A percentile compares a stretch with the other conserved stretches of the same genome.
These are phyloP conservation scores for Kazachstania sp. DNA, from an alignment of 1,139 yeast genomes.

Conservation along the genomic window DNA sequence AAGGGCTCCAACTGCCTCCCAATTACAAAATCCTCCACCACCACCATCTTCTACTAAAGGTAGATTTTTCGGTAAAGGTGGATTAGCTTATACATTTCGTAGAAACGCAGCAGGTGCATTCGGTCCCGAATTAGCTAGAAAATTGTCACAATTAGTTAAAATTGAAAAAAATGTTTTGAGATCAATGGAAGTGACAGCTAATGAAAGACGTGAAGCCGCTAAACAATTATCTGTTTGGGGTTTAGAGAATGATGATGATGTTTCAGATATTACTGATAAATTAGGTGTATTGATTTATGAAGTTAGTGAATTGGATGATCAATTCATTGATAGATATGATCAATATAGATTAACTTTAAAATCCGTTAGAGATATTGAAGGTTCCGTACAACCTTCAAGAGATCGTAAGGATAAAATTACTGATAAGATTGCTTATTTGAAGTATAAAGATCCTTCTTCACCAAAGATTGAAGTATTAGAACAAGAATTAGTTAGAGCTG, in stretches of 20 bases:
- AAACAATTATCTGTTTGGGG: constrained; percentile 96
- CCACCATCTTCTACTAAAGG: constrained; percentile 86
- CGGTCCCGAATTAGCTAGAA: constrained; percentile 92
- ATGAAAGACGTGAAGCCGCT: constrained; percentile 95
- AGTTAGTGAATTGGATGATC: constrained; percentile 96
- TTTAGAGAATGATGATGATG: constrained; percentile 95
- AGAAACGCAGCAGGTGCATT: constrained; percentile 85
- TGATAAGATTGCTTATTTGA: constrained; percentile 94
- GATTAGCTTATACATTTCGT: constrained; percentile 73
- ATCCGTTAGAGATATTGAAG: constrained; percentile 92
- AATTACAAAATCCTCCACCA: constrained; percentile 89
- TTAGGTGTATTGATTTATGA: constrained; percentile 93
- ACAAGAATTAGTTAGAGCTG: constrained; percentile 98
- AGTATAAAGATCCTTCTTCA: constrained; percentile 96
- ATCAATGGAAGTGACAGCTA: constrained; percentile 84
- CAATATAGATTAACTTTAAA: constrained; percentile 94
- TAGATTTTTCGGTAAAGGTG: constrained; percentile 85
- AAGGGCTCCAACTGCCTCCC: constrained; percentile 96
- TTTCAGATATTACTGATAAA: constrained; percentile 93
- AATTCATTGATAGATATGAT: constrained; percentile 94
- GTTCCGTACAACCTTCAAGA: constrained; percentile 95
- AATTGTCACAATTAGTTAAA: constrained; percentile 82
- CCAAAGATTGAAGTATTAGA: constrained; percentile 92
- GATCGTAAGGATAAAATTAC: constrained; percentile 97
- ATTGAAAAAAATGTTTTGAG: constrained; percentile 96